Evolutionary conservation across 345 rosid genomes (phyloP).

Genomic region (Gossypium raimondii): DNA sequence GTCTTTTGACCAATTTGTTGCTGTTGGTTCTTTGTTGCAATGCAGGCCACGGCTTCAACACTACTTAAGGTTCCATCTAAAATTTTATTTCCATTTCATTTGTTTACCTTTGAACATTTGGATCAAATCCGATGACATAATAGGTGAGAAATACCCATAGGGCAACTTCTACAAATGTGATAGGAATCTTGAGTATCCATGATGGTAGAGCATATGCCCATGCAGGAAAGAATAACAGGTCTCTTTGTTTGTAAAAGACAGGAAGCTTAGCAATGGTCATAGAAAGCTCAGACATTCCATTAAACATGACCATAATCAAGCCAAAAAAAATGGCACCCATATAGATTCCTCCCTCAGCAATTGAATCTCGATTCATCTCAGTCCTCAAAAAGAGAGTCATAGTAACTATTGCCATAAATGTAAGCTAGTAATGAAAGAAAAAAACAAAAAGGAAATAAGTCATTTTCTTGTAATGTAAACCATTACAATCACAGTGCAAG

Average conservation of each 20-base stretch:
- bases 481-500: not conserved
- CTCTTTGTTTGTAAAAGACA: conserved; percentile 82
- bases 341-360: conserved; percentile 46
- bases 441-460: conserved; percentile 9
- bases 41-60: no score
- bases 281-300: conserved; percentile 66
- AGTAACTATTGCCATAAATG: conserved; percentile 25
- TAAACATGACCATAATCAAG: conserved; percentile 48
- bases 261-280: conserved; percentile 82
- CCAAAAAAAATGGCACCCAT: conserved; percentile 64
- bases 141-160: conserved; percentile 60
- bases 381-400: conserved; percentile 62
- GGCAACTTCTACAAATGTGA: conserved; percentile 58
- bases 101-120: conserved; percentile 58
- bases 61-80: not conserved
- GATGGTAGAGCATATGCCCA: conserved; percentile 78
- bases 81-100: not conserved
- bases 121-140: conserved; percentile 72
- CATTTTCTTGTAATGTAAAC: not conserved
- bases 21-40: no score
- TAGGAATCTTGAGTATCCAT: conserved; percentile 78
- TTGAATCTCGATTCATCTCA: conserved; percentile 41
- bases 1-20: no score
- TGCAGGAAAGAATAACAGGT: conserved; percentile 64
- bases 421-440: conserved; percentile 30